phyloP scores from a whole-genome alignment of 129 eudicot genomes.

The Silybum marianum region DNA sequence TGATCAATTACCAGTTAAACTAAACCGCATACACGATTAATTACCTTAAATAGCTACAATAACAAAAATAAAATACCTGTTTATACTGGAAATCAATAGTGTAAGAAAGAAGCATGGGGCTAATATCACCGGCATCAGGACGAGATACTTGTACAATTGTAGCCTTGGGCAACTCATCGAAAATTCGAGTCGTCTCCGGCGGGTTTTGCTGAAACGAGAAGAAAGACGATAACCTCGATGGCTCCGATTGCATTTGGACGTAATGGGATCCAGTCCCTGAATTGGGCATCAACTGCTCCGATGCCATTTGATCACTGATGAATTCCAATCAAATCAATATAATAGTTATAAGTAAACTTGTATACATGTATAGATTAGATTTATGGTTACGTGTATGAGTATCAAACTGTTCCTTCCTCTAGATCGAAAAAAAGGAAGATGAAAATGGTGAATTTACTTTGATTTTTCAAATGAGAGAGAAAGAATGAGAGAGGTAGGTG shows the following conservation, averaged over 20 bases:
- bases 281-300: constrained; percentile 65
- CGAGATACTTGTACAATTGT: constrained; percentile 81
- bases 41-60: background rate
- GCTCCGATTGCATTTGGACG: constrained; percentile 84
- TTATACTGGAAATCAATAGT: constrained; percentile 83
- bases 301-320: constrained; percentile 50
- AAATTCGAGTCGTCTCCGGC: constrained; percentile 69
- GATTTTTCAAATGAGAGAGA: constrained; percentile 24
- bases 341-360: background rate
- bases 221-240: constrained; percentile 53
- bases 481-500: constrained; percentile 26
- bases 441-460: constrained; percentile 12
- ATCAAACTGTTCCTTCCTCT: constrained; percentile 9
- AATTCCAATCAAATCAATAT: constrained; percentile 29
- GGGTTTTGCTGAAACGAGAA: constrained; percentile 56
- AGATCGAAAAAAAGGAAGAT: constrained; percentile 24
- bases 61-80: constrained; percentile 45
- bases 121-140: constrained; percentile 90
- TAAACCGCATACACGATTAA: constrained; percentile 6
- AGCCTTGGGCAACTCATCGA: constrained; percentile 90
- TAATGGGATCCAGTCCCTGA: constrained; percentile 64
- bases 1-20: constrained; percentile 15
- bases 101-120: constrained; percentile 77
- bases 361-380: constrained; percentile 18
- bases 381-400: constrained; percentile 20